phyloP scores from a whole-genome alignment of 345 rosid species.

The Noccaea bulbosa region DNA sequence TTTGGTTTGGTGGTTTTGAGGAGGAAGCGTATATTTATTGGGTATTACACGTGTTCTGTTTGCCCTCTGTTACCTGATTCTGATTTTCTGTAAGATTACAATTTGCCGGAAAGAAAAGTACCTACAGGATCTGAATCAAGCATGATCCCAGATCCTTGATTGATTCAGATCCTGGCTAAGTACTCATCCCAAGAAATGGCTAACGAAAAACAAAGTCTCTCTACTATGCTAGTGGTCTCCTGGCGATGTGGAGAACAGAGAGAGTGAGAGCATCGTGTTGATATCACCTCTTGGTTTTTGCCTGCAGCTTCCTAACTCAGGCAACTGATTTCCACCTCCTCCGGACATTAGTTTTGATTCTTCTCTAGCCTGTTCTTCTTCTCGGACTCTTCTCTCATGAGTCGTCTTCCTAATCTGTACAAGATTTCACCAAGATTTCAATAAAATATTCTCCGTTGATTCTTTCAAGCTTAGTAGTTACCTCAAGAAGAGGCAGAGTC shows the following conservation, averaged over 20 bases:
- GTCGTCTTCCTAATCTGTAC: slow-evolving; percentile 21
- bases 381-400: slow-evolving; percentile 32
- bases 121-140: slow-evolving; percentile 43
- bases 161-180: slow-evolving; percentile 46
- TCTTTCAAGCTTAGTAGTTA: slow-evolving; percentile 19
- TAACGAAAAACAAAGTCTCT: slow-evolving; percentile 2
- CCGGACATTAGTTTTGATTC: slow-evolving; percentile 22
- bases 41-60: slow-evolving; percentile 9
- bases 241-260: slow-evolving; percentile 43
- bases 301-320: slow-evolving; percentile 19
- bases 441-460: not conserved
- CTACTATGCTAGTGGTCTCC: slow-evolving; percentile 24
- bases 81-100: slow-evolving; percentile 30
- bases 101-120: slow-evolving; percentile 28
- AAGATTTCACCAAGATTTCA: slow-evolving; percentile 18
- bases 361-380: slow-evolving; percentile 19
- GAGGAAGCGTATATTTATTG: too few species aligned
- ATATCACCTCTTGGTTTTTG: slow-evolving; percentile 31
- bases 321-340: slow-evolving; percentile 4
- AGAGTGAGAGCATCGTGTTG: slow-evolving; percentile 44
- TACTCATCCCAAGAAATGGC: slow-evolving; percentile 41
- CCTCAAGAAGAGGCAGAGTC: slow-evolving; percentile 48
- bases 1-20: too few species aligned
- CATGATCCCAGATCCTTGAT: slow-evolving; percentile 34
- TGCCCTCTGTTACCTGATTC: slow-evolving; percentile 2